A percentile compares a stretch with the other conserved stretches of the same genome.
Conservation (phyloP, 371 early-diverging fungal species). For the Mucor sp. region DNA sequence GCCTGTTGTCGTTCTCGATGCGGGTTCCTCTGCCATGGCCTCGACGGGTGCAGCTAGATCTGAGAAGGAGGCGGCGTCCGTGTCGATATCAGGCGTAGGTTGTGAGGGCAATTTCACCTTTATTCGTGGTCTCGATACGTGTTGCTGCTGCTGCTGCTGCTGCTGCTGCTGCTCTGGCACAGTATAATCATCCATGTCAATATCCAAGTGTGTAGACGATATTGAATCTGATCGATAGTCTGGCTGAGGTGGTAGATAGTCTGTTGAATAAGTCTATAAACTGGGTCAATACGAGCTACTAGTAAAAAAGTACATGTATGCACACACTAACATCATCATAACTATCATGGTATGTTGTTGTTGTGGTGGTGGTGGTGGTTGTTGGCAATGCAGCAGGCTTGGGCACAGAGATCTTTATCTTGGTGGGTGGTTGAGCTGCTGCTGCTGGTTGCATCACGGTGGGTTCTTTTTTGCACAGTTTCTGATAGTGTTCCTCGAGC, state of each 20-base stretch:
- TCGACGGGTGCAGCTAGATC: background rate
- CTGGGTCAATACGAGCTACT: background rate
- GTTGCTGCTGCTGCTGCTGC: background rate
- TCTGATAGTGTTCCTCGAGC: slow-evolving; percentile 59
- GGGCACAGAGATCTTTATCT: background rate
- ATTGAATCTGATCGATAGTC: background rate
- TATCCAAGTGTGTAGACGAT: background rate
- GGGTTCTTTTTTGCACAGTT: slow-evolving; percentile 22
- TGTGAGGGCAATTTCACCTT: background rate
- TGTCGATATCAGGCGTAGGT: background rate
- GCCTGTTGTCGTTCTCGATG: background rate
- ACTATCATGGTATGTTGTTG: background rate
- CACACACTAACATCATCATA: background rate
- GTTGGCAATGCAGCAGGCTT: background rate
- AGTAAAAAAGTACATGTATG: background rate
- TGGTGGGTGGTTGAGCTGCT: background rate
- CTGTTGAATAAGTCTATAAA: background rate
- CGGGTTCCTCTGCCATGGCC: too few species aligned
- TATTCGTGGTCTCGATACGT: background rate
- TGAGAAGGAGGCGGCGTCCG: background rate
- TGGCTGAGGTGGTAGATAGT: background rate
- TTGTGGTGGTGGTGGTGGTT: too few species aligned
- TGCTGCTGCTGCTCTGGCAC: background rate
- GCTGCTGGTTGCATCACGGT: slow-evolving; percentile 6
- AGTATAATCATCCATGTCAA: background rate